Evolutionary conservation across 345 rosid genomes (phyloP), one percentile per base, ranked within the genome.

Genomic region (Gossypium herbaceum): DNA sequence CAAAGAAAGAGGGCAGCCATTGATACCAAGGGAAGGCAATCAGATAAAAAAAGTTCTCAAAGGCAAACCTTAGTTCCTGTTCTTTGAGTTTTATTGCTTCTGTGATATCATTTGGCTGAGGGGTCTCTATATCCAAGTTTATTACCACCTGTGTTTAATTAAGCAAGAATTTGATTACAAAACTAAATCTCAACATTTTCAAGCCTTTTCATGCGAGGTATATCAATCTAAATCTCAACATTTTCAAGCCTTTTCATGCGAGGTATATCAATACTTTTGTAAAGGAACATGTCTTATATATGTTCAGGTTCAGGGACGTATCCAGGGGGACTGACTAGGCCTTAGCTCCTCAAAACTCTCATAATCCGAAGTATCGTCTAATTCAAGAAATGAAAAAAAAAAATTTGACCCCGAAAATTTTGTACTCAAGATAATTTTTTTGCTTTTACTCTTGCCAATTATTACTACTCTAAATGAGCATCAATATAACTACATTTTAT

Each of bases 81-180:
- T 81, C 85, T 80, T 86, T 85, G 68, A 72, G 80, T 70, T 82
- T 83, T 73, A 72, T 79, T 78, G 79, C 93, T 76, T 88, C 92
- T 50, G 77, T 78, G 27, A 63, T 51, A 57, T 68, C 78, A 72
- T 29, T 43, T 57, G 88, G 88, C 64, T 63, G 82, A 61, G 91
- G 83, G 79, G 89, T 84, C 59, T 87, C 86, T 63, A 94, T 87
- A 79, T 85, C 97, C 71, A 94, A 76, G 79, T 89, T 85, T 54
- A 89, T 73, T 48, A 85, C 92, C 67, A 86, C 83, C 97, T 94
- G 83, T 56, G 77, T 72, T 64, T 55, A 75, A 80, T 16, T 34
- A 65, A 66, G 50, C 66, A 34, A 78, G 76, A 66, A 71, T 17
- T 4, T 20, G 59, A 76, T 48, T n/a, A 25, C 45, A 77, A 78